These are phyloP conservation scores for Luffa acutangula DNA, from an alignment of 306 rosid genomes.

Conservation along the genomic window DNA sequence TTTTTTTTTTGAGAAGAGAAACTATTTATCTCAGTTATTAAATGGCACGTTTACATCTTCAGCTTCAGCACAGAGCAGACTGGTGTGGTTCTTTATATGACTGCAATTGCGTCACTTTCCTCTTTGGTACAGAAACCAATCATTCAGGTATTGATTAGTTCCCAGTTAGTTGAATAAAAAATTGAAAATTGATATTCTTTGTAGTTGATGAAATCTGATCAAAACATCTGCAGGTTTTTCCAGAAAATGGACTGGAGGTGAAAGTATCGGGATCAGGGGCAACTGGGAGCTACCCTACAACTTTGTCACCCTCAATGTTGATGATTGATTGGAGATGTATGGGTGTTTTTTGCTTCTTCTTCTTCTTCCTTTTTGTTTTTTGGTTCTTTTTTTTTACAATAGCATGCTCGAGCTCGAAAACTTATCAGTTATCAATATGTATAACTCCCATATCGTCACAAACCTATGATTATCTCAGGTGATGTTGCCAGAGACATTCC, in stretches of 20 bases:
- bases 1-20: too few species aligned
- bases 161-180: slow-evolving; percentile 9
- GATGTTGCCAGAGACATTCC: slow-evolving; percentile 38
- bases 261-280: slow-evolving; percentile 68
- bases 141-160: slow-evolving; percentile 37
- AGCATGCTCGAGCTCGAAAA: slow-evolving; percentile 1
- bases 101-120: slow-evolving; percentile 80
- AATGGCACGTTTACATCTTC: slow-evolving; percentile 20
- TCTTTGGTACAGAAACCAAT: slow-evolving; percentile 64
- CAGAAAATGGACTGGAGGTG: slow-evolving; percentile 59
- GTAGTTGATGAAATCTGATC: background rate
- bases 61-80: slow-evolving; percentile 64
- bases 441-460: slow-evolving; percentile 10
- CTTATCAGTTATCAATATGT: slow-evolving; percentile 6
- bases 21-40: background rate
- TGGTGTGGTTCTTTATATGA: slow-evolving; percentile 56
- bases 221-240: slow-evolving; percentile 40
- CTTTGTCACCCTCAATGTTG: slow-evolving; percentile 80
- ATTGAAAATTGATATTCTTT: slow-evolving; percentile 1
- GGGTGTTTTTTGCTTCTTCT: slow-evolving; percentile 5
- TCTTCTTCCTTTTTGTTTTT: too few species aligned
- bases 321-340: slow-evolving; percentile 90
- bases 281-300: slow-evolving; percentile 66
- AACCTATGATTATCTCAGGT: slow-evolving; percentile 44
- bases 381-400: slow-evolving; percentile 17